These are phyloP conservation scores for Alternaria brassicae DNA, from an alignment of 2,329 filamentous ascomycete genomes.

Conservation along the genomic window DNA sequence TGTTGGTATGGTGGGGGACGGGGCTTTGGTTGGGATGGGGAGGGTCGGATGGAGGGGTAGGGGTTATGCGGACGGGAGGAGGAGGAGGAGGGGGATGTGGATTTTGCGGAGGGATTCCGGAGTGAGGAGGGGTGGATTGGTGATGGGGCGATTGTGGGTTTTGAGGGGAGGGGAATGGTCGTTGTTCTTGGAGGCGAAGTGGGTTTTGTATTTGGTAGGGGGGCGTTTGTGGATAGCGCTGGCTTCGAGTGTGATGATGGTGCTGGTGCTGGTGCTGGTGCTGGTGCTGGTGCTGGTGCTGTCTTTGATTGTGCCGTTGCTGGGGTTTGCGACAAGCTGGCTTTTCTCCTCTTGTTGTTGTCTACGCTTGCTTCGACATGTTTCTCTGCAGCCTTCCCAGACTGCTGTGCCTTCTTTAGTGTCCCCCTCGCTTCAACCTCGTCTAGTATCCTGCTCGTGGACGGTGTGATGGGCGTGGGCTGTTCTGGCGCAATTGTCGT, in stretches of 20 bases:
- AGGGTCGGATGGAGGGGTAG: conserved; percentile 6
- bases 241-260: conserved; percentile 15
- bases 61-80: conserved; percentile 1
- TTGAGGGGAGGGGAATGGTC: conserved; percentile 36
- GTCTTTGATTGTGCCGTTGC: conserved; percentile 1
- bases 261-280: conserved; percentile 7
- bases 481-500: conserved; percentile 5
- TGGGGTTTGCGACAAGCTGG: not conserved
- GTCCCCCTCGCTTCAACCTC: conserved; percentile 37
- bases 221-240: not conserved
- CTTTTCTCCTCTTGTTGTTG: not conserved
- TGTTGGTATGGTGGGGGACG: not conserved
- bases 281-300: conserved; percentile 18
- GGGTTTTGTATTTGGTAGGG: not conserved
- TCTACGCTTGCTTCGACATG: not conserved
- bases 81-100: not conserved
- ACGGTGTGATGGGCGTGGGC: conserved; percentile 37
- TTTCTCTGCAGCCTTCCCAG: not conserved
- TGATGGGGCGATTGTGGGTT: conserved; percentile 24
- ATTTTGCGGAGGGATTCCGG: no score
- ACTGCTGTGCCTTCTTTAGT: conserved; percentile 17
- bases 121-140: conserved; percentile 4
- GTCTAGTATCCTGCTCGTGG: conserved; percentile 42
- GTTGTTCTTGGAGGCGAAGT: conserved; percentile 14
- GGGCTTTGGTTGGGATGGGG: not conserved